These are phyloP conservation scores for Kurtzmaniella quercitrusa DNA, from an alignment of 1,139 yeast species.

Conservation along the genomic window DNA sequence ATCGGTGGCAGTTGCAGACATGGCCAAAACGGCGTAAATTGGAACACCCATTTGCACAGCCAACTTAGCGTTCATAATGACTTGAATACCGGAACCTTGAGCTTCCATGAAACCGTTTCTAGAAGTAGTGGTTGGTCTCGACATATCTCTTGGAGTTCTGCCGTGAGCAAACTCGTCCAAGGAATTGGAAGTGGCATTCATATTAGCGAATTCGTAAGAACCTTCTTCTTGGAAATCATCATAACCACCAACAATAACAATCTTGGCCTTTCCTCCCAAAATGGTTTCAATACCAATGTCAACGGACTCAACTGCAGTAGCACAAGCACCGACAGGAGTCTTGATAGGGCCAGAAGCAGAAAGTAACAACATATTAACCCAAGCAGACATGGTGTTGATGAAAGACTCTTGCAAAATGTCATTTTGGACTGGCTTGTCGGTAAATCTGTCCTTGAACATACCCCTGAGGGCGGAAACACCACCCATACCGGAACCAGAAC, in stretches of 20 bases:
- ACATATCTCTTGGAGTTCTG: slow-evolving; percentile 97
- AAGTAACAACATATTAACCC: slow-evolving; percentile 96
- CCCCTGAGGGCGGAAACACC: slow-evolving; percentile 97
- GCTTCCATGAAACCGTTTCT: slow-evolving; percentile 99
- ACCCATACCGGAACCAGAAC: slow-evolving; percentile 99
- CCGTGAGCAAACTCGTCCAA: slow-evolving; percentile 87
- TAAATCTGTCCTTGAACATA: slow-evolving; percentile 93
- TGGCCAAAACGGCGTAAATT: slow-evolving; percentile 89
- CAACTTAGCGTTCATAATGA: slow-evolving; percentile 90
- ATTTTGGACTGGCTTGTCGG: slow-evolving; percentile 91
- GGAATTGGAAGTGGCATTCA: slow-evolving; percentile 96
- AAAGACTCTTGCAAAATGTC: slow-evolving; percentile 97
- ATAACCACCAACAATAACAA: slow-evolving; percentile 96
- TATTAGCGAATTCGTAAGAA: slow-evolving; percentile 94
- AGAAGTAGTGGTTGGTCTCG: slow-evolving; percentile 94
- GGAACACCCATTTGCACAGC: slow-evolving; percentile 99
- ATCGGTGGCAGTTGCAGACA: slow-evolving; percentile 96
- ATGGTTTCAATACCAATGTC: slow-evolving; percentile 95
- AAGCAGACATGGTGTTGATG: slow-evolving; percentile 98
- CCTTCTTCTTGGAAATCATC: slow-evolving; percentile 99
- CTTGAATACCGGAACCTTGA: slow-evolving; percentile 98
- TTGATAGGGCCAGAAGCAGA: slow-evolving; percentile 99
- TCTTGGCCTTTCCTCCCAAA: slow-evolving; percentile 87
- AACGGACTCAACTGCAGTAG: slow-evolving; percentile 96
- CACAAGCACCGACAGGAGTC: slow-evolving; percentile 99